A percentile compares a stretch with the other conserved stretches of the same genome.
Conservation (phyloP, 805 yeast species). For the Myxozyma melibiosi region DNA sequence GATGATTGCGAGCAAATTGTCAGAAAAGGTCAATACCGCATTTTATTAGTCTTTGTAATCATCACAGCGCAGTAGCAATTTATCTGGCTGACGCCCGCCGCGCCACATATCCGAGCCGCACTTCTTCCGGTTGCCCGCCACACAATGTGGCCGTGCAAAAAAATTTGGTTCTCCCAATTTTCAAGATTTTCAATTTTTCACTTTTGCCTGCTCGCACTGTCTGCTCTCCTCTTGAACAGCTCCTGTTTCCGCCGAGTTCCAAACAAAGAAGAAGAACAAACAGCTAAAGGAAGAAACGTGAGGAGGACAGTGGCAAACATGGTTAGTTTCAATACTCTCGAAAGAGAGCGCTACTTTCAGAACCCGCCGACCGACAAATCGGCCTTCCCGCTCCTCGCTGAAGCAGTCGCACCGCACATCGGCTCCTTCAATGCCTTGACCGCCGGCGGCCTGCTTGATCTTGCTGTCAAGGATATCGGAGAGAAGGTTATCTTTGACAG, state of each 20-base stretch:
- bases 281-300: too few relatives aligned
- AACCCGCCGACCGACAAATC: constrained; percentile 88
- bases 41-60: too few relatives aligned
- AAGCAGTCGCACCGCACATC: constrained; percentile 92
- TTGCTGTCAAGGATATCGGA: constrained; percentile 89
- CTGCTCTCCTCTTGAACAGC: neutral
- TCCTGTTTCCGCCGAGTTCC: too few relatives aligned
- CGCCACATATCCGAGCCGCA: constrained; percentile 7
- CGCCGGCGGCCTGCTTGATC: constrained; percentile 84
- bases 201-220: neutral
- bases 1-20: too few relatives aligned
- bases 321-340: constrained; percentile 71
- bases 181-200: neutral
- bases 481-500: constrained; percentile 82
- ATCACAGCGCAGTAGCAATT: too few relatives aligned
- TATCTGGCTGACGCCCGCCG: neutral
- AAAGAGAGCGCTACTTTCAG: constrained; percentile 80
- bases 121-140: neutral
- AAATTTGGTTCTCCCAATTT: constrained; percentile 8
- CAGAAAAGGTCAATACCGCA: too few relatives aligned
- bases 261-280: too few relatives aligned
- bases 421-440: constrained; percentile 96
- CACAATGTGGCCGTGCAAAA: constrained; percentile 8
- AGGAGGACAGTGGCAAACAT: constrained; percentile 4
- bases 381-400: constrained; percentile 77